phyloP scores from a whole-genome alignment of 1,284 basidiomycete species.

The Puccinia triticina region DNA sequence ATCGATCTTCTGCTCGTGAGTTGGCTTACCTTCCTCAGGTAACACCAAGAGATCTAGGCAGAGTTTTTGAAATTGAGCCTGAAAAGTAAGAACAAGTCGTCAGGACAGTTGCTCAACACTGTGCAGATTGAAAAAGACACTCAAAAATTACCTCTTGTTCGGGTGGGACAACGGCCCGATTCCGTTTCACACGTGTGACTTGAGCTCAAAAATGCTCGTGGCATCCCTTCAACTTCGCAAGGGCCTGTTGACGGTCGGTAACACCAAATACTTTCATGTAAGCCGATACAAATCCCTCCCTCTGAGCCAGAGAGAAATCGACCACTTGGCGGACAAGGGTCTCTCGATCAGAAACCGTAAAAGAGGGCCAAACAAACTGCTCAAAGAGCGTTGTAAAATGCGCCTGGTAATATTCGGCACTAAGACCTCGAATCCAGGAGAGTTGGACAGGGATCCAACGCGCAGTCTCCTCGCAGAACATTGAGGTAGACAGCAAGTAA shows the following conservation, averaged over 20 bases:
- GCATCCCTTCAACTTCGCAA: not conserved
- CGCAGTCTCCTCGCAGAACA: too few species aligned
- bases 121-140: not conserved
- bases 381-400: conserved; percentile 13
- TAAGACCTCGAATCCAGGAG: too few species aligned
- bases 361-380: not conserved
- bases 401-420: not conserved
- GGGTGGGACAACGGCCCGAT: not conserved
- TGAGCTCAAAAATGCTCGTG: conserved; percentile 2
- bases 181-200: too few species aligned
- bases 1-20: too few species aligned
- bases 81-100: not conserved
- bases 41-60: not conserved
- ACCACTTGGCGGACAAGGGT: conserved; percentile 3
- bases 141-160: not conserved
- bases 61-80: not conserved
- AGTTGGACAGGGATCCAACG: too few species aligned
- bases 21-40: too few species aligned
- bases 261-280: conserved; percentile 7
- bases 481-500: too few species aligned
- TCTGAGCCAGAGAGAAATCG: too few species aligned
- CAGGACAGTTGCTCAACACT: not conserved
- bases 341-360: not conserved
- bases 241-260: not conserved
- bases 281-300: not conserved